These are phyloP conservation scores for Paramarasmius palmivorus DNA, from an alignment of 1,284 basidiomycete genomes.

Conservation along the genomic window DNA sequence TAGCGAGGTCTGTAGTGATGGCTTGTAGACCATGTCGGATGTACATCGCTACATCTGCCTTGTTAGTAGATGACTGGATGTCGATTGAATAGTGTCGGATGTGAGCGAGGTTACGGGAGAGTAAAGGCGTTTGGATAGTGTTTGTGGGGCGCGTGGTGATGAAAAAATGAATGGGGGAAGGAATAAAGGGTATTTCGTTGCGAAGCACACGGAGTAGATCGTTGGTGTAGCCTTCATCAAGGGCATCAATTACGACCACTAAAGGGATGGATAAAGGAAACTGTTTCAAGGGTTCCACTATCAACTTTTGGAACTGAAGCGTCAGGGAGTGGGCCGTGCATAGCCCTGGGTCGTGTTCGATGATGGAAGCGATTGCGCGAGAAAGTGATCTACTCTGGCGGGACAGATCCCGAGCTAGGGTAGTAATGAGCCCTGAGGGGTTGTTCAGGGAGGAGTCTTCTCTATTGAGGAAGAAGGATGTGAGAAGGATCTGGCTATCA, in stretches of 20 bases:
- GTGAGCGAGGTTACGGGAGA: background rate
- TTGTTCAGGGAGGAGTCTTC: conserved; percentile 6
- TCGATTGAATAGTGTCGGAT: conserved; percentile 8
- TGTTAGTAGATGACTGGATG: conserved; percentile 12
- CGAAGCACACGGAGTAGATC: conserved; percentile 17
- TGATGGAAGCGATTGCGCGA: conserved; percentile 3
- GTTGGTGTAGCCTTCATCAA: conserved; percentile 20
- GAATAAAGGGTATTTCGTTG: conserved; percentile 14
- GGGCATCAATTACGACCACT: conserved; percentile 15
- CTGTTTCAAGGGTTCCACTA: conserved; percentile 11
- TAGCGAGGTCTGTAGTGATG: conserved; percentile 8
- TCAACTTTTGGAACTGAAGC: conserved; percentile 19
- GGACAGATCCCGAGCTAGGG: conserved; percentile 18
- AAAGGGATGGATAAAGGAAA: conserved; percentile 8
- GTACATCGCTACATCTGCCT: conserved; percentile 15
- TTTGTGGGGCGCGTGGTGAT: conserved; percentile 17
- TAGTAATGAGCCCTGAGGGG: conserved; percentile 14
- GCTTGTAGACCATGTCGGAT: conserved; percentile 9
- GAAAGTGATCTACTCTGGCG: conserved; percentile 5
- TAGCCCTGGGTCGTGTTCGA: conserved; percentile 12
- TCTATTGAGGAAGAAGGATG: conserved; percentile 21
- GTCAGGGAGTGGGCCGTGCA: conserved; percentile 8
- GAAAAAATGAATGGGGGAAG: conserved; percentile 18
- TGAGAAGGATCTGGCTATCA: conserved; percentile 10
- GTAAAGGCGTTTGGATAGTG: background rate